These are phyloP conservation scores for Alternaria arbusti DNA, from an alignment of 2,329 filamentous ascomycete genomes.

Conservation along the genomic window DNA sequence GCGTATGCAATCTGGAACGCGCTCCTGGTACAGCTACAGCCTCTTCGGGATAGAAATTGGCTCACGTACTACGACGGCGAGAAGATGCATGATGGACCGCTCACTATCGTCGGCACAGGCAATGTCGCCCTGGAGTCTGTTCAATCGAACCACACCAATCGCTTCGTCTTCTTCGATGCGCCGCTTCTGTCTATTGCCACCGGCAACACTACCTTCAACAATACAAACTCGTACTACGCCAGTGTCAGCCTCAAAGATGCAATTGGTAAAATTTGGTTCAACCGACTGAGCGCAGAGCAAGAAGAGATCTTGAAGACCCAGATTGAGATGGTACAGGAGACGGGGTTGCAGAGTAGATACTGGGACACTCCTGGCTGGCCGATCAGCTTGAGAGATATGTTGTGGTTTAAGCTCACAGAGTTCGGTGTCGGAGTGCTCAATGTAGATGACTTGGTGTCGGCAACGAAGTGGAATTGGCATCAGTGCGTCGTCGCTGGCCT, in stretches of 20 bases:
- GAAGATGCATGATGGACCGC: constrained; percentile 59
- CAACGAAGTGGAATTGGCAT: constrained; percentile 22
- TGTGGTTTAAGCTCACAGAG: constrained; percentile 25
- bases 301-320: neutral
- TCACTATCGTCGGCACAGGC: constrained; percentile 75
- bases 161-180: constrained; percentile 72
- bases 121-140: constrained; percentile 66
- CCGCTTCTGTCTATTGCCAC: constrained; percentile 55
- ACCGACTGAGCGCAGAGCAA: constrained; percentile 19
- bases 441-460: constrained; percentile 26
- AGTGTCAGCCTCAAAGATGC: constrained; percentile 27
- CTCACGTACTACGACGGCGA: constrained; percentile 57
- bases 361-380: constrained; percentile 35
- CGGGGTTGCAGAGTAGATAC: constrained; percentile 29
- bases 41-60: constrained; percentile 64
- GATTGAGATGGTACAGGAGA: constrained; percentile 18
- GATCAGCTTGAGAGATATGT: constrained; percentile 23
- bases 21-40: constrained; percentile 63
- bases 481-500: constrained; percentile 32
- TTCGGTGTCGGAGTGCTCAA: constrained; percentile 26
- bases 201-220: constrained; percentile 24
- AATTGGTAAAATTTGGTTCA: constrained; percentile 21
- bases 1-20: constrained; percentile 60
- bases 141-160: constrained; percentile 54
- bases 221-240: constrained; percentile 37